phyloP scores from a whole-genome alignment of 345 rosid species.

The Pistacia integerrima region DNA sequence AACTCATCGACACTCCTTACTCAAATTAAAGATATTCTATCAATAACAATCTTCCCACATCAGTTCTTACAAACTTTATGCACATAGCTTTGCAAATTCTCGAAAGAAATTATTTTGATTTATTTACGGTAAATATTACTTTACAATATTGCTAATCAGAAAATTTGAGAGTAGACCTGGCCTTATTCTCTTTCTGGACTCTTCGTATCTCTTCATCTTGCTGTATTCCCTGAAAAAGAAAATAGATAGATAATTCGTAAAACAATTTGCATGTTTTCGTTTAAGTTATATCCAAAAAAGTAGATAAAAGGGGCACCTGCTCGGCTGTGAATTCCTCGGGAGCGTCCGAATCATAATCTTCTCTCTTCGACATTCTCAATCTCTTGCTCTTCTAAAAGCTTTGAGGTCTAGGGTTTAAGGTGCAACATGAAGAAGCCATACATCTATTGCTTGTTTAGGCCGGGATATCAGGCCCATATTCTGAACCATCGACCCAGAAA shows the following conservation, averaged over 20 bases:
- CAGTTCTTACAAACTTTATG: neutral
- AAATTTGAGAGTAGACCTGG: constrained; percentile 39
- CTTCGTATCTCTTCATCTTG: constrained; percentile 64
- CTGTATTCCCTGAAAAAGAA: constrained; percentile 49
- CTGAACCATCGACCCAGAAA: too few species aligned
- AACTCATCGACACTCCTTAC: neutral
- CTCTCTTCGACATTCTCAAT: constrained; percentile 48
- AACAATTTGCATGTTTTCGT: neutral
- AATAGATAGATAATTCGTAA: neutral
- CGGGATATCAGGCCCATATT: neutral
- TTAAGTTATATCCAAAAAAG: neutral
- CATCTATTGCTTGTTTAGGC: too few species aligned
- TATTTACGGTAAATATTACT: too few species aligned
- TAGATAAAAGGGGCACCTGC: constrained; percentile 49
- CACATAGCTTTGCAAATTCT: neutral
- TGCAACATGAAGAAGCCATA: too few species aligned
- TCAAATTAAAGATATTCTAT: neutral
- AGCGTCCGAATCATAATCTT: constrained; percentile 58
- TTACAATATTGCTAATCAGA: neutral
- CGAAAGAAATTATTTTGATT: too few species aligned
- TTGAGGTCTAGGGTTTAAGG: constrained; percentile 35
- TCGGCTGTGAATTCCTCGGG: constrained; percentile 83
- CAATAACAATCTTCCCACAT: neutral
- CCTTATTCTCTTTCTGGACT: constrained; percentile 59
- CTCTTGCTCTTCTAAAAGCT: neutral